phyloP scores from a whole-genome alignment of 2,329 filamentous ascomycete species.

The Geosmithia morbida region DNA sequence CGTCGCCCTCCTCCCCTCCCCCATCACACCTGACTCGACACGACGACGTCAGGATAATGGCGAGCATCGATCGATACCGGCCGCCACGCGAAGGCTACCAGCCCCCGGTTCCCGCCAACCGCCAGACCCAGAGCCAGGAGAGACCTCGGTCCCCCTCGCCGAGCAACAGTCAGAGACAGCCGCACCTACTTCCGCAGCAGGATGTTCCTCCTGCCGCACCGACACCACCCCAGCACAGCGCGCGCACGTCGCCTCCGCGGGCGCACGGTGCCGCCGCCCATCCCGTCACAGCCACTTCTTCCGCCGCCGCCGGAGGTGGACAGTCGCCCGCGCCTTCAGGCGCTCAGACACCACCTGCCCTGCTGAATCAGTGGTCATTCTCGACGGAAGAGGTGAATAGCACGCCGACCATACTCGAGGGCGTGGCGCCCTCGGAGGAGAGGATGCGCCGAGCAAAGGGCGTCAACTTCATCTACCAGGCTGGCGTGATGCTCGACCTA shows the following conservation, averaged over 20 bases:
- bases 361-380: slow-evolving; percentile 71
- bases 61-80: slow-evolving; percentile 45
- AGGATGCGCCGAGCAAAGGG: slow-evolving; percentile 73
- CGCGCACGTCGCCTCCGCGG: slow-evolving; percentile 39
- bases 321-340: slow-evolving; percentile 23
- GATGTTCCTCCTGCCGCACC: slow-evolving; percentile 47
- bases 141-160: neutral
- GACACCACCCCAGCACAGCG: slow-evolving; percentile 41
- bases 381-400: slow-evolving; percentile 67
- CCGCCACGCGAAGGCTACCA: slow-evolving; percentile 43
- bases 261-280: slow-evolving; percentile 28
- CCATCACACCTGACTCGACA: neutral
- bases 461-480: slow-evolving; percentile 91
- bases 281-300: slow-evolving; percentile 23
- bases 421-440: slow-evolving; percentile 64
- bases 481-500: slow-evolving; percentile 81
- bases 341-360: slow-evolving; percentile 19
- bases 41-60: slow-evolving; percentile 23
- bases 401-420: slow-evolving; percentile 74
- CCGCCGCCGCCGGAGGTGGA: slow-evolving; percentile 23
- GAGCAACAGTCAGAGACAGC: neutral
- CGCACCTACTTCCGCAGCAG: slow-evolving; percentile 17
- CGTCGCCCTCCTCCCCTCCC: neutral
- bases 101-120: slow-evolving; percentile 21
- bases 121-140: neutral